Conservation (phyloP, 108 stramenopile genomes). For the Discostella stelligeroides region DNA sequence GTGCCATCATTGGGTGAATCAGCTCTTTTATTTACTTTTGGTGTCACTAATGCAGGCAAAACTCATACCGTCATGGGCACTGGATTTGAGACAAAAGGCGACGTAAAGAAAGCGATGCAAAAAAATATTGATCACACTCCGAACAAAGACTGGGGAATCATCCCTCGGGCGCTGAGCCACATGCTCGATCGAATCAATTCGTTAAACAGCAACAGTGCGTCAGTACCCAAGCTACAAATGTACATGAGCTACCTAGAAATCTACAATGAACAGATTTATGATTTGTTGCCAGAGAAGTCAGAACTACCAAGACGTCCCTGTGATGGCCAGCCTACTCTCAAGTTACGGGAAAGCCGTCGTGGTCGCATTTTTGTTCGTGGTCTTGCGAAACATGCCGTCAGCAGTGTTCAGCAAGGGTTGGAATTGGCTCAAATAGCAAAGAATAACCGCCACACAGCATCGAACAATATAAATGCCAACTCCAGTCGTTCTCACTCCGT, state of each 20-base stretch:
- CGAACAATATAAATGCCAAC: constrained; percentile 88
- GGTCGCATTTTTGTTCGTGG: constrained; percentile 87
- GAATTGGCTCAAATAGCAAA: constrained; percentile 65
- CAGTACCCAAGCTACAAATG: constrained; percentile 47
- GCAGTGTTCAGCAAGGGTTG: constrained; percentile 64
- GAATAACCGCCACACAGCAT: constrained; percentile 77
- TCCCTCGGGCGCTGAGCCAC: constrained; percentile 79
- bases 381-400: constrained; percentile 77
- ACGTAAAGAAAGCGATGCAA: constrained; percentile 20
- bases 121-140: constrained; percentile 15
- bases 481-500: constrained; percentile 95
- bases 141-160: constrained; percentile 73
- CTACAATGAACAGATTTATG: constrained; percentile 97
- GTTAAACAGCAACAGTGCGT: constrained; percentile 14
- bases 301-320: constrained; percentile 25
- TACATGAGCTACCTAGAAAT: constrained; percentile 94
- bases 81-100: constrained; percentile 40
- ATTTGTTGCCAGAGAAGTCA: constrained; percentile 74
- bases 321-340: constrained; percentile 59
- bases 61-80: constrained; percentile 95
- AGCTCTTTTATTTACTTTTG: constrained; percentile 94
- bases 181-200: constrained; percentile 59
- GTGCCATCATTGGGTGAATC: constrained; percentile 49
- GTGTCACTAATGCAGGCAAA: constrained; percentile 99
- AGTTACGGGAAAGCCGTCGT: constrained; percentile 82